A percentile compares a stretch with the other conserved stretches of the same genome.
These are phyloP conservation scores for Crucihimalaya himalaica DNA, from an alignment of 345 rosid genomes.

Conservation along the genomic window DNA sequence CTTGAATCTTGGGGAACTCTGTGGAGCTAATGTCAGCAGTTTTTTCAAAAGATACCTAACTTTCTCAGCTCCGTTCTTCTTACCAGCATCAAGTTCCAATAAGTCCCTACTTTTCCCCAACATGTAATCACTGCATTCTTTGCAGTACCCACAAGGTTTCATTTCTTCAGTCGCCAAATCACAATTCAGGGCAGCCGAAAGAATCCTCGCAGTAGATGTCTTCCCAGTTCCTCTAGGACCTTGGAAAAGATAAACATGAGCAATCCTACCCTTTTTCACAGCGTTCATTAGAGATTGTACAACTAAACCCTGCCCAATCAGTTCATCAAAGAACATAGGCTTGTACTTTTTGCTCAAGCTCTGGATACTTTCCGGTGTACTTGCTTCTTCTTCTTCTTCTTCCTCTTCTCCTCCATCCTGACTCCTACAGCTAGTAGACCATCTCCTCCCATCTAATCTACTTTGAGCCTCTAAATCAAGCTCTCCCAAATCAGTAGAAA, in stretches of 20 bases:
- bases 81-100: constrained; percentile 70
- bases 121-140: constrained; percentile 66
- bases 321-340: constrained; percentile 77
- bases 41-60: constrained; percentile 60
- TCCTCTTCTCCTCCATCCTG: constrained; percentile 56
- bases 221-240: constrained; percentile 98
- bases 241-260: constrained; percentile 88
- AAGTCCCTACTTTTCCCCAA: constrained; percentile 64
- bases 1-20: constrained; percentile 54
- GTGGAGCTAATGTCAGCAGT: constrained; percentile 50
- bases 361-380: constrained; percentile 55
- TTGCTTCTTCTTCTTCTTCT: constrained; percentile 61
- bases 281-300: constrained; percentile 74
- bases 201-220: constrained; percentile 81
- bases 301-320: constrained; percentile 80
- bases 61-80: constrained; percentile 64
- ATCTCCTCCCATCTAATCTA: constrained; percentile 92
- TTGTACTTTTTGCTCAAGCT: constrained; percentile 87
- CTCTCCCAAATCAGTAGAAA: constrained; percentile 81
- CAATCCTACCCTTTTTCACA: constrained; percentile 63
- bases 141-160: constrained; percentile 88
- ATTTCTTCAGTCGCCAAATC: constrained; percentile 44
- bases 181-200: constrained; percentile 84
- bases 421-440: constrained; percentile 86
- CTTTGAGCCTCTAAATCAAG: constrained; percentile 92